A percentile compares a stretch with the other conserved stretches of the same genome.
Conservation (phyloP, 73 alveolate species). For the Stentor roeselii region DNA sequence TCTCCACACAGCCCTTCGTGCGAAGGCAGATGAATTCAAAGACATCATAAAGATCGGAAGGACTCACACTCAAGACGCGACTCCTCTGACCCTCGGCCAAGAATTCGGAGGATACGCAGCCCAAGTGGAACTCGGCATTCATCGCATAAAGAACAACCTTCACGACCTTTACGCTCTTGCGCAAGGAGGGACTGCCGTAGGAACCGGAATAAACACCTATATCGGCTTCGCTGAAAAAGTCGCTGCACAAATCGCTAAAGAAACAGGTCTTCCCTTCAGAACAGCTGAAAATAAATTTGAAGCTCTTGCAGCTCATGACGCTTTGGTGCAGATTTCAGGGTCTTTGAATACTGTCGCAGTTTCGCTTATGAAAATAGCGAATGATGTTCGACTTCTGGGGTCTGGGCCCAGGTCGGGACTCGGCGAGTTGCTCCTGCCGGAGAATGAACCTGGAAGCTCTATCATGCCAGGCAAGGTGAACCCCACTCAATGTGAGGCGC, state of each 20-base stretch:
- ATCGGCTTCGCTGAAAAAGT: constrained; percentile 80
- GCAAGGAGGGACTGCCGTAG: constrained; percentile 99
- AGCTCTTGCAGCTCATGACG: constrained; percentile 97
- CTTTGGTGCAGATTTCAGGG: constrained; percentile 88
- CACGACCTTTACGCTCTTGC: constrained; percentile 83
- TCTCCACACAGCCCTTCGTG: constrained; percentile 55
- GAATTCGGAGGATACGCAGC: constrained; percentile 96
- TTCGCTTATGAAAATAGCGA: constrained; percentile 96
- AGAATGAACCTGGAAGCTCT: constrained; percentile 98
- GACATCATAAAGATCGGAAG: constrained; percentile 97
- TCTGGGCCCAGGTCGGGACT: constrained; percentile 99
- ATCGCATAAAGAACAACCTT: constrained; percentile 73
- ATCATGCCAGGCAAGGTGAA: constrained; percentile 99
- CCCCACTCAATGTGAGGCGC: constrained; percentile 98
- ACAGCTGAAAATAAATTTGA: constrained; percentile 92
- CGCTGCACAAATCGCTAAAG: constrained; percentile 66
- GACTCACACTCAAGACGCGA: constrained; percentile 99
- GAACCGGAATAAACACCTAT: constrained; percentile 98
- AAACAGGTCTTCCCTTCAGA: constrained; percentile 86
- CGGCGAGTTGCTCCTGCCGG: constrained; percentile 96
- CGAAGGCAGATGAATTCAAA: constrained; percentile 88
- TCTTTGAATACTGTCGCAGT: constrained; percentile 91
- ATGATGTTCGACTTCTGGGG: constrained; percentile 97
- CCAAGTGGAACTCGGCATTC: constrained; percentile 67
- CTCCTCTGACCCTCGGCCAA: constrained; percentile 99